These are phyloP conservation scores for Xylaria sp. DNA, from an alignment of 2,329 filamentous ascomycete species.

Conservation along the genomic window DNA sequence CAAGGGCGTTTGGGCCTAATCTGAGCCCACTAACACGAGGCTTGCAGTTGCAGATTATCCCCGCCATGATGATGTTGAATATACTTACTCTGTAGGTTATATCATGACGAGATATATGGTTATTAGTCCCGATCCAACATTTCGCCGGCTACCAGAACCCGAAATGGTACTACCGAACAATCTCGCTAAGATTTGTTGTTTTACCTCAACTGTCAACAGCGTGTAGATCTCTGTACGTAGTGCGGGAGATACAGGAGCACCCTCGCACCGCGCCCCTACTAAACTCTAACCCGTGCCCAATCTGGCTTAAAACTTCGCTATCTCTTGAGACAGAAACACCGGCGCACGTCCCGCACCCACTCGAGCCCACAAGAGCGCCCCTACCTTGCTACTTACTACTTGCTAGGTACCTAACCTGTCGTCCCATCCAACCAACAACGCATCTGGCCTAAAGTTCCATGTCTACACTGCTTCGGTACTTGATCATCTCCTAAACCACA, in stretches of 20 bases:
- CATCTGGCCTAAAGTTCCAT: not conserved
- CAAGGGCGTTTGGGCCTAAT: conserved; percentile 7
- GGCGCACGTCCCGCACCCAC: conserved; percentile 32
- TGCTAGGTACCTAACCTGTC: not conserved
- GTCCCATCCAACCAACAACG: conserved; percentile 26
- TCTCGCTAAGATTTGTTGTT: conserved; percentile 17
- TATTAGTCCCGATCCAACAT: not conserved
- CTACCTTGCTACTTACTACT: not conserved
- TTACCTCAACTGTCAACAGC: conserved; percentile 5
- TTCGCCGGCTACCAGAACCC: not conserved
- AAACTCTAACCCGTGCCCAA: not conserved
- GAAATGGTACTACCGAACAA: not conserved
- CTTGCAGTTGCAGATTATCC: conserved; percentile 16
- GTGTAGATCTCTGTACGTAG: conserved; percentile 15
- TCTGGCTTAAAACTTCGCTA: conserved; percentile 25
- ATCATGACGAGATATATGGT: not conserved
- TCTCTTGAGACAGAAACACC: conserved; percentile 29
- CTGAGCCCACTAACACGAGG: conserved; percentile 8
- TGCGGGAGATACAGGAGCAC: not conserved
- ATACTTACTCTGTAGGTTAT: not conserved
- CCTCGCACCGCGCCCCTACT: conserved; percentile 3
- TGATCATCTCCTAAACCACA: conserved; percentile 23
- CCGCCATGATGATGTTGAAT: conserved; percentile 7
- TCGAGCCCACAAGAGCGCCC: conserved; percentile 17
- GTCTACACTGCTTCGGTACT: conserved; percentile 12